Percentiles rank a stretch among this genome's conserved stretches.
Conservation (phyloP, 768 basidiomycete species). For the Cystofilobasidium macerans region DNA sequence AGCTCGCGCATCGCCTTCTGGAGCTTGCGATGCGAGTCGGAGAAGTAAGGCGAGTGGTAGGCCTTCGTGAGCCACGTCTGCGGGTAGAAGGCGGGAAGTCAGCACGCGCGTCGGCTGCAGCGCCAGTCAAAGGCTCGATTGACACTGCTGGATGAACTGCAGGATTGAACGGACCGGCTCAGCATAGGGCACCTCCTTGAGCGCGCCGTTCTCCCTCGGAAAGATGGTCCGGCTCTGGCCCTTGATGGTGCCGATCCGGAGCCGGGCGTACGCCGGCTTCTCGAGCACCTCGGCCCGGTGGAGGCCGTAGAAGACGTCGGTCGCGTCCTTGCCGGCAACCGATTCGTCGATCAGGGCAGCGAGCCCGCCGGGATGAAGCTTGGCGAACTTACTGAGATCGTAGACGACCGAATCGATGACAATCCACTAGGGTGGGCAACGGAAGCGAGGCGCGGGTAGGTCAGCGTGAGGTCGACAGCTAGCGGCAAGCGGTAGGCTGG, state of each 20-base stretch:
- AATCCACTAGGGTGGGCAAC: conserved; percentile 57
- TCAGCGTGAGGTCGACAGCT: background rate
- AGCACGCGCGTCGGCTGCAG: too few species aligned
- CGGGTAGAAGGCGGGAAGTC: too few species aligned
- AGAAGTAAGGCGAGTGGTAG: conserved; percentile 67
- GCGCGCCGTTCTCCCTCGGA: conserved; percentile 45
- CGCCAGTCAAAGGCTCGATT: too few species aligned
- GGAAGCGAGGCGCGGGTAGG: background rate
- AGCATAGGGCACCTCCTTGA: conserved; percentile 66
- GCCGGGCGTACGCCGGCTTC: conserved; percentile 58
- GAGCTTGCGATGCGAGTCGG: conserved; percentile 47
- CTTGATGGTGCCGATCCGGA: conserved; percentile 59
- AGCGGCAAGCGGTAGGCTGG: too few species aligned
- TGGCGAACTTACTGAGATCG: conserved; percentile 66
- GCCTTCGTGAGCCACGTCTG: conserved; percentile 62
- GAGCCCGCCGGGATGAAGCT: conserved; percentile 70
- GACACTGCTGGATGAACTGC: too few species aligned
- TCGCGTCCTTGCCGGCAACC: conserved; percentile 71
- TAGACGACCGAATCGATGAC: conserved; percentile 75
- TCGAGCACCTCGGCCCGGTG: conserved; percentile 75
- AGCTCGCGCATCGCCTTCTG: conserved; percentile 49
- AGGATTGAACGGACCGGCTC: too few species aligned
- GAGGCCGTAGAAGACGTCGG: conserved; percentile 75
- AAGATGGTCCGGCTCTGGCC: conserved; percentile 51
- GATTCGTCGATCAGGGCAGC: conserved; percentile 55